Evolutionary conservation across 768 basidiomycete species (phyloP), one percentile per base, ranked within the genome.

Genomic region (Kwoniella dendrophila): DNA sequence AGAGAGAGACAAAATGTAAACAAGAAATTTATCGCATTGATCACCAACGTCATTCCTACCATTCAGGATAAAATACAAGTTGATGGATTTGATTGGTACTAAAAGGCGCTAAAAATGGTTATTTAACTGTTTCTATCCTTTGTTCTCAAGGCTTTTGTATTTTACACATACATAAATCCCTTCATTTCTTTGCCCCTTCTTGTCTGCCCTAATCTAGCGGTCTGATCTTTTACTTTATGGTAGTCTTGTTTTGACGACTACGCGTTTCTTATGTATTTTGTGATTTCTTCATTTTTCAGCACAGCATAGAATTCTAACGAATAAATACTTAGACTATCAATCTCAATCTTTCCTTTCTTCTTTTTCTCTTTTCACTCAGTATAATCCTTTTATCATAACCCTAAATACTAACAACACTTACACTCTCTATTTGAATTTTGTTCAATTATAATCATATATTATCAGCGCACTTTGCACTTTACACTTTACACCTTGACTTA

Each of bases 361-460:
- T 49, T 29, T 27, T 29, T 27, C 48, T 49, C n/a, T 27, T 49
- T 49, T 27, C 48, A 6, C 7, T 49, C 7, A 7, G 6, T 7
- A 32, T 49, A 7, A 32, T 14, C 22, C 24, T 14, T 49, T 32
- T 27, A 7, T 24, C 22, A 49, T n/a, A 47, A 47, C 44, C 18
- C 38, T 11, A 10, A 43, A 43, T 8, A 8, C 18, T 43, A 43
- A 11, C 41, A 43, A 36, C 34, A 8, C 41, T 43, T 20, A 8
- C 41, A 43, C 7, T n/a, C 41, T 14, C 7, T 43, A 11, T 43
- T 5, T 43, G 18, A 14, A 10, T 43, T 20, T 43, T 20, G 20
- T 8, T 14, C 48, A n/a, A n/a, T 50, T 58, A 29, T 49, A 30
- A 43, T 56, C 54, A 56, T n/a, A n/a, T n/a, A 41, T 12, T 41